A percentile compares a stretch with the other conserved stretches of the same genome.
These are phyloP conservation scores for Marchantia polymorpha DNA, from an alignment of 225 moss, liverwort and hornwort species.

Conservation along the genomic window DNA sequence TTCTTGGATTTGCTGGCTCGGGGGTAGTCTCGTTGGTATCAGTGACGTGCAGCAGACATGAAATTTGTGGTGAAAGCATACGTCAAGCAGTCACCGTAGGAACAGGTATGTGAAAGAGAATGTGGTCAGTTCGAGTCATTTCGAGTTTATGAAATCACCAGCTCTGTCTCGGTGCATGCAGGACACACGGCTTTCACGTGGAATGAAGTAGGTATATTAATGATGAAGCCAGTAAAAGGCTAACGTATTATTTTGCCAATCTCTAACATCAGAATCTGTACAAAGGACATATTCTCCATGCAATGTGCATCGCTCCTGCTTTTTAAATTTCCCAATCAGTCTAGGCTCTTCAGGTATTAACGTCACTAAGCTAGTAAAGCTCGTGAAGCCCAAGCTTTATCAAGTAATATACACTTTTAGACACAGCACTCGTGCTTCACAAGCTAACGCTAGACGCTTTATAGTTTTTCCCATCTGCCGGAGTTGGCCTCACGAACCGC, in stretches of 20 bases:
- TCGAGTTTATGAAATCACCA: no score
- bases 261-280: conserved; percentile 1
- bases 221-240: no score
- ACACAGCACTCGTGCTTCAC: background rate
- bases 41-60: no score
- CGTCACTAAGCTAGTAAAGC: background rate
- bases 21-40: no score
- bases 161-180: no score
- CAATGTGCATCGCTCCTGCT: conserved; percentile 5
- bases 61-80: no score
- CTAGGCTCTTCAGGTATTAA: background rate
- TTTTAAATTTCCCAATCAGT: background rate
- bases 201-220: no score
- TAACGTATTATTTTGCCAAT: background rate
- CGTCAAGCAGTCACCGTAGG: no score
- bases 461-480: background rate
- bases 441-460: background rate
- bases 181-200: no score
- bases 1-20: no score
- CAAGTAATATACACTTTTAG: background rate
- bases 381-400: background rate
- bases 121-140: no score
- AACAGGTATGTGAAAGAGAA: no score
- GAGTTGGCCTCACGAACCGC: background rate
- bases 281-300: conserved; percentile 5